Base-by-base conservation (phyloP, 1,284 basidiomycete genomes). In the Puccinia triticina region DNA sequence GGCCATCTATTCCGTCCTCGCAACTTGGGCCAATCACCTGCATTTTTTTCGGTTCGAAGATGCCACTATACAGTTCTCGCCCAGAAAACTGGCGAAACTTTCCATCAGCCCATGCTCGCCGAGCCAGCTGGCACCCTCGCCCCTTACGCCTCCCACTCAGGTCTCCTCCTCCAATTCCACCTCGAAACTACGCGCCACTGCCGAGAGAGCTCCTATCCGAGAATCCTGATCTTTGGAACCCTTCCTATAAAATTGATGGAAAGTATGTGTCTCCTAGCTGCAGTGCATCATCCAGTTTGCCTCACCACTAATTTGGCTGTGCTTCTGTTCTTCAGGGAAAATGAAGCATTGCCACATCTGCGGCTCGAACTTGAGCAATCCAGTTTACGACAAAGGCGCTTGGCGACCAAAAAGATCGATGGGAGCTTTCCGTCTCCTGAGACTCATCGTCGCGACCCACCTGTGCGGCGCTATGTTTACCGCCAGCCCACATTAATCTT, bases 111-210 rank as follows among this genome's bases (percentile, higher is more conserved):
- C 37, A 66, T 66, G n/a, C 23, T 66, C 32, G 64, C 29, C 32
- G 64, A 26, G 64, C 64, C 18, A 66, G 32, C 37, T 66, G 32
- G 32, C 32, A 37, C 37, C 32, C 32, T 37, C 32, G 69, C 69
- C 37, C 46, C 48, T 72, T 23, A 11, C 26, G 46, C 14, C 37
- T 43, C 5, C 12, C 37, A 48, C 37, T 34, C n/a, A 34, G 37
- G 40, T 34, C 34, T 14, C 37, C 69, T 26, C 69, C 69, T 7
- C 69, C 69, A 11, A 72, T 72, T 18, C 69, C 69, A 18, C 69
- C 69, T 53, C 69, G 69, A 32, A 72, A 48, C 48, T 72, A 72
- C 32, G 69, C 46, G 7, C 69, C 69, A 32, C 46, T 72, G n/a
- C 69, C 69, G 43, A 72, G 46, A 48, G 69, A 72, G 26, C 26